phyloP scores from a whole-genome alignment of 495 filamentous ascomycete species.

The Trichocladium antarcticum region DNA sequence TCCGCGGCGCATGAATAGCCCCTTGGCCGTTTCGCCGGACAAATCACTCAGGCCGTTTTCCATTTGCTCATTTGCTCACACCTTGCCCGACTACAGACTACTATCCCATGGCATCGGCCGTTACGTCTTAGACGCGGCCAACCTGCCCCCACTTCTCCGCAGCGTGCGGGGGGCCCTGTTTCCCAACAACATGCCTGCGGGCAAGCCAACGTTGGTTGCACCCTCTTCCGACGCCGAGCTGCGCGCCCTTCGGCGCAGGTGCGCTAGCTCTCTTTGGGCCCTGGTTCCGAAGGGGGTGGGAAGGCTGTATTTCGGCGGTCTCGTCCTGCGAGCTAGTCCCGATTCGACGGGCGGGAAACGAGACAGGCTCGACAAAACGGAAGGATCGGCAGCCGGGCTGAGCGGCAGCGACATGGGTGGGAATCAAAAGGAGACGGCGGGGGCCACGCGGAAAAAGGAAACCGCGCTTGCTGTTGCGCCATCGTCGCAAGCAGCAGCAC shows the following conservation, averaged over 20 bases:
- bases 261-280: slow-evolving; percentile 42
- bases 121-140: slow-evolving; percentile 52
- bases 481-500: background rate
- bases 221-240: slow-evolving; percentile 40
- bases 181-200: slow-evolving; percentile 58
- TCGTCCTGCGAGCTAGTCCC: slow-evolving; percentile 4
- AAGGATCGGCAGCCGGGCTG: slow-evolving; percentile 8
- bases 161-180: slow-evolving; percentile 63
- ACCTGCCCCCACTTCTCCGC: slow-evolving; percentile 64
- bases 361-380: background rate
- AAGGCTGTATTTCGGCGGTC: slow-evolving; percentile 41
- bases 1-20: slow-evolving; percentile 20
- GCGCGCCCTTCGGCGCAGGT: slow-evolving; percentile 38
- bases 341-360: background rate
- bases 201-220: slow-evolving; percentile 33
- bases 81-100: slow-evolving; percentile 40
- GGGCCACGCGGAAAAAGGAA: background rate
- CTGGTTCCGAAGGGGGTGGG: slow-evolving; percentile 41
- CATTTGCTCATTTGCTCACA: background rate
- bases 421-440: background rate
- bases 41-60: background rate
- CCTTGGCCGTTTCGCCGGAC: background rate
- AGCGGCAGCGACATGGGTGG: background rate
- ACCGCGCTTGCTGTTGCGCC: background rate
- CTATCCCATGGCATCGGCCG: slow-evolving; percentile 58